These are phyloP conservation scores for Hirschioporus abietinus DNA, from an alignment of 768 basidiomycete genomes.

Conservation along the genomic window DNA sequence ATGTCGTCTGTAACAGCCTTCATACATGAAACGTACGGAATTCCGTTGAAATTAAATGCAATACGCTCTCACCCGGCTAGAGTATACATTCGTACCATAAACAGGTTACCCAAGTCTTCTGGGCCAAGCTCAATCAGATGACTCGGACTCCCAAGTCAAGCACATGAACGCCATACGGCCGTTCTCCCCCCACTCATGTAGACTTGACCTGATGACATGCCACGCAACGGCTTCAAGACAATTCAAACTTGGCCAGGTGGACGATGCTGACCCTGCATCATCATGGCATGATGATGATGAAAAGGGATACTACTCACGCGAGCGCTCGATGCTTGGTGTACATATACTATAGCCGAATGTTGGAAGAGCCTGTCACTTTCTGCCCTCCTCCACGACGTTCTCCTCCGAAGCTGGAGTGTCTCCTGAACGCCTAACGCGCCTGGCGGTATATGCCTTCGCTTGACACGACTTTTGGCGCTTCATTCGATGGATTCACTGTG, in stretches of 20 bases:
- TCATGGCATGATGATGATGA: neutral
- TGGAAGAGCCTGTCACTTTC: neutral
- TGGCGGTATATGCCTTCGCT: neutral
- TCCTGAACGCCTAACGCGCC: neutral
- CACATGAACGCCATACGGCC: no score
- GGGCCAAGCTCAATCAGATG: no score
- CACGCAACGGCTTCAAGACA: no score
- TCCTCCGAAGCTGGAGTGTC: neutral
- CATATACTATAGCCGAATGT: neutral
- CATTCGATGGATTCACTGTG: neutral
- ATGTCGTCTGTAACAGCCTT: neutral
- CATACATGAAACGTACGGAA: neutral
- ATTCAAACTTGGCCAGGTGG: neutral
- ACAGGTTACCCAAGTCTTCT: no score
- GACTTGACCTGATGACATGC: no score
- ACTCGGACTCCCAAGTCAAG: no score
- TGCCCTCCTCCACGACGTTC: neutral
- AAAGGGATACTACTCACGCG: neutral
- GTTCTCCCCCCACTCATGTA: no score
- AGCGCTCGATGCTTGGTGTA: neutral
- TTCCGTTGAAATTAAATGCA: no score
- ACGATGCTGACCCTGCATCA: neutral
- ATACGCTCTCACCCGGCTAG: no score
- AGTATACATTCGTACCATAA: no score
- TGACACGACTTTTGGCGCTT: neutral